A percentile compares a stretch with the other conserved stretches of the same genome.
These are phyloP conservation scores for Coniochaeta sp. DNA, from an alignment of 2,329 filamentous ascomycete species.

Conservation along the genomic window DNA sequence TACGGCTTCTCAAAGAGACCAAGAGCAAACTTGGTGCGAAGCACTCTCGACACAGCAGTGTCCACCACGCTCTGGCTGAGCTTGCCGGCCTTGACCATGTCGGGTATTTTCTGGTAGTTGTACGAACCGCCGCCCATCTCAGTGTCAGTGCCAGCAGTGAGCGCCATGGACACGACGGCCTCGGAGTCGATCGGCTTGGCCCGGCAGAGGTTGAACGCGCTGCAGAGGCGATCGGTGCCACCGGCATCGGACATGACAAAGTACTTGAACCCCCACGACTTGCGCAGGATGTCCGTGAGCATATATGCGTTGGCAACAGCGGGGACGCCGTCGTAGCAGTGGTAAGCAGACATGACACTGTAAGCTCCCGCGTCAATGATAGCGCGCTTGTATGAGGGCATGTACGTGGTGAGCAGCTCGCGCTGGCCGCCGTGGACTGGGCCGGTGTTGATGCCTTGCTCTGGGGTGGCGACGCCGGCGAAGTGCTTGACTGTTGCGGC, in stretches of 20 bases:
- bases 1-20: slow-evolving; percentile 69
- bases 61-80: slow-evolving; percentile 55
- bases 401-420: slow-evolving; percentile 46
- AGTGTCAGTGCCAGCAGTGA: slow-evolving; percentile 64
- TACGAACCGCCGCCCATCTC: slow-evolving; percentile 74
- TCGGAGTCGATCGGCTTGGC: slow-evolving; percentile 55
- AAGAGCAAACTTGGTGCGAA: slow-evolving; percentile 61
- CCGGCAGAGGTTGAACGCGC: slow-evolving; percentile 56
- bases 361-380: slow-evolving; percentile 64
- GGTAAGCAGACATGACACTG: slow-evolving; percentile 68
- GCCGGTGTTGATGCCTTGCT: slow-evolving; percentile 66
- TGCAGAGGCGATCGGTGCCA: slow-evolving; percentile 61
- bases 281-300: slow-evolving; percentile 61
- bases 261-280: slow-evolving; percentile 69
- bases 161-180: slow-evolving; percentile 45
- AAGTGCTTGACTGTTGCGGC: slow-evolving; percentile 72
- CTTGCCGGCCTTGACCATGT: slow-evolving; percentile 54
- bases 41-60: slow-evolving; percentile 56
- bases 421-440: slow-evolving; percentile 47
- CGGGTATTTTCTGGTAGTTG: slow-evolving; percentile 61
- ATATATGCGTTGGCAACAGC: slow-evolving; percentile 58
- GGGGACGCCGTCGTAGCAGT: slow-evolving; percentile 67
- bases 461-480: slow-evolving; percentile 59
- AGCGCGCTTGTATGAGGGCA: slow-evolving; percentile 59
- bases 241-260: slow-evolving; percentile 60